A percentile compares a stretch with the other conserved stretches of the same genome.
Conservation (phyloP, 2,329 filamentous ascomycete genomes). For the Elsinoe fawcettii region DNA sequence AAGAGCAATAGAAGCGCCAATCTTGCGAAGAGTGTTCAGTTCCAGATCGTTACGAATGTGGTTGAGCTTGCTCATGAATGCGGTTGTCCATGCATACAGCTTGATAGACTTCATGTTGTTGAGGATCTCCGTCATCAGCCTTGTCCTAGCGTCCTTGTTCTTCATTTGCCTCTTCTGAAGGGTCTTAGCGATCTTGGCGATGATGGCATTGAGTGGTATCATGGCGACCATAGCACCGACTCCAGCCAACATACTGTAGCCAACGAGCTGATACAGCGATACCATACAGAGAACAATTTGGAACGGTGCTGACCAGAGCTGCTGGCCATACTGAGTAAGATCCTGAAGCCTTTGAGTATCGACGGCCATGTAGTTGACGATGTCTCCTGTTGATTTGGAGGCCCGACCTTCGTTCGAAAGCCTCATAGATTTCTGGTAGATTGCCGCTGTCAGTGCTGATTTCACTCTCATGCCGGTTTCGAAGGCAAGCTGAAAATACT, state of each 20-base stretch:
- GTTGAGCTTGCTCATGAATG: slow-evolving; percentile 96
- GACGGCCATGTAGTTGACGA: slow-evolving; percentile 99
- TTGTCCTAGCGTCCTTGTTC: slow-evolving; percentile 91
- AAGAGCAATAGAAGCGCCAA: slow-evolving; percentile 85
- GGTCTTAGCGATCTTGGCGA: slow-evolving; percentile 87
- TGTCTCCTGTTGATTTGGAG: slow-evolving; percentile 87
- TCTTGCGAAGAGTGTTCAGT: slow-evolving; percentile 89
- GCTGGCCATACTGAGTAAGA: slow-evolving; percentile 88
- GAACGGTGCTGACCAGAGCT: slow-evolving; percentile 93
- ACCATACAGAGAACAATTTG: slow-evolving; percentile 95
- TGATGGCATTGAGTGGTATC: slow-evolving; percentile 91
- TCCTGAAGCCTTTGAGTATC: slow-evolving; percentile 94
- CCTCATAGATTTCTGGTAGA: slow-evolving; percentile 84
- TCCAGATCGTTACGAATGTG: slow-evolving; percentile 93
- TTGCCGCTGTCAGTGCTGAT: slow-evolving; percentile 77
- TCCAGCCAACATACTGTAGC: slow-evolving; percentile 90
- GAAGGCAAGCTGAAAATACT: slow-evolving; percentile 94
- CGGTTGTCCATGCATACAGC: slow-evolving; percentile 92
- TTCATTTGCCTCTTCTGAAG: slow-evolving; percentile 97
- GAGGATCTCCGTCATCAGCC: slow-evolving; percentile 92
- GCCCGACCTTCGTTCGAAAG: slow-evolving; percentile 89
- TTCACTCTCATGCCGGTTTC: slow-evolving; percentile 97
- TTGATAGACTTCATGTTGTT: slow-evolving; percentile 99
- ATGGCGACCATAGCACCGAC: slow-evolving; percentile 93
- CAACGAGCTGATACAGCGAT: slow-evolving; percentile 90